Evolutionary conservation across 345 rosid genomes (phyloP).

Genomic region (Durio zibethinus): DNA sequence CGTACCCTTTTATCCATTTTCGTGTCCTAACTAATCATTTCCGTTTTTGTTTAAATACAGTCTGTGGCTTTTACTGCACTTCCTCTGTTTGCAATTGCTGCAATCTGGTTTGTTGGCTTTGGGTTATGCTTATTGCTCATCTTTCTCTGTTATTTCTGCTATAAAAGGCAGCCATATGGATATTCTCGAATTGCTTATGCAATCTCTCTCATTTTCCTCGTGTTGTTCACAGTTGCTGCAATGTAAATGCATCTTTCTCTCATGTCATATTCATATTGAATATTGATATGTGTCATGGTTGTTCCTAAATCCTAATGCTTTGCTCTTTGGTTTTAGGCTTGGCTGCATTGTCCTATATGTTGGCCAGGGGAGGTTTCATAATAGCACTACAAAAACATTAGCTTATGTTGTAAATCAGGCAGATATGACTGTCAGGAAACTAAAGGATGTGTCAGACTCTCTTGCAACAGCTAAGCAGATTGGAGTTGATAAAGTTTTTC

Average conservation of each 20-base stretch:
- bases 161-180: slow-evolving; percentile 45
- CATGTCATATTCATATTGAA: background rate
- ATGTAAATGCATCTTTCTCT: slow-evolving; percentile 37
- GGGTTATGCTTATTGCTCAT: slow-evolving; percentile 56
- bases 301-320: slow-evolving; percentile 1
- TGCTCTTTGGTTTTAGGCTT: slow-evolving; percentile 41
- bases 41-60: slow-evolving; percentile 41
- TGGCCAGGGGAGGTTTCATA: slow-evolving; percentile 69
- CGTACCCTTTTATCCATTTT: background rate
- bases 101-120: slow-evolving; percentile 74
- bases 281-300: background rate
- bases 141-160: slow-evolving; percentile 48
- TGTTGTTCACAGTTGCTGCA: slow-evolving; percentile 62
- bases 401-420: slow-evolving; percentile 74
- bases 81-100: slow-evolving; percentile 61
- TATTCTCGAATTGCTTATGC: slow-evolving; percentile 59
- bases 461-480: slow-evolving; percentile 68
- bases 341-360: slow-evolving; percentile 78
- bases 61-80: slow-evolving; percentile 82
- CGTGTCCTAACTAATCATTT: slow-evolving; percentile 6
- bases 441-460: slow-evolving; percentile 59
- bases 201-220: slow-evolving; percentile 64
- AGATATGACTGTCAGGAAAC: slow-evolving; percentile 50
- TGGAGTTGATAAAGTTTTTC: slow-evolving; percentile 61
- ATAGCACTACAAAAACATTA: slow-evolving; percentile 65